Evolutionary conservation across 345 rosid genomes (phyloP).

Genomic region (Conringia planisiliqua): DNA sequence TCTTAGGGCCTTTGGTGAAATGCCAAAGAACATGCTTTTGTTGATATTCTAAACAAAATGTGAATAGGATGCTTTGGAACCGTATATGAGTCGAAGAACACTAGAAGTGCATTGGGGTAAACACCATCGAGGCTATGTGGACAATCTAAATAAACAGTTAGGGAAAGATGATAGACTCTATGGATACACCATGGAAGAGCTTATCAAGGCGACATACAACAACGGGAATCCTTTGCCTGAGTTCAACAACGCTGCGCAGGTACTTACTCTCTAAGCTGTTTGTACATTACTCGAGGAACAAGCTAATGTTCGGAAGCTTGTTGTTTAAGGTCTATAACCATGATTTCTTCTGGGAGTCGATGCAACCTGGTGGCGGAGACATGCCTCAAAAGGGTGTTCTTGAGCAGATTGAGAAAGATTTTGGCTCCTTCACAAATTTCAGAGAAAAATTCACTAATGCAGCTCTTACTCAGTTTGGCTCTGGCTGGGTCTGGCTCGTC

Average conservation of each 20-base stretch:
- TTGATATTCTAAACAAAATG: not conserved
- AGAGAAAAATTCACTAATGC: conserved; percentile 62
- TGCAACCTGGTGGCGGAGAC: conserved; percentile 94
- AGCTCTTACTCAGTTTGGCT: conserved; percentile 73
- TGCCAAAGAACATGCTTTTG: not conserved
- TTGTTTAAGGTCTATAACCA: conserved; percentile 78
- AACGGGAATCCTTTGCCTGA: conserved; percentile 78
- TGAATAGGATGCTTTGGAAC: conserved; percentile 82
- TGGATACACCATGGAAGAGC: conserved; percentile 85
- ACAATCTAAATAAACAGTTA: conserved; percentile 64
- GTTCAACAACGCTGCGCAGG: conserved; percentile 93
- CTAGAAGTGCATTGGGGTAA: conserved; percentile 82
- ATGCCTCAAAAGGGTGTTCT: conserved; percentile 74
- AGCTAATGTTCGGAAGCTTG: not conserved
- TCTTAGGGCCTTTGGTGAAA: not conserved
- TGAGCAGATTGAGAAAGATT: conserved; percentile 90
- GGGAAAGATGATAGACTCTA: conserved; percentile 58
- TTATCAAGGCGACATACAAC: conserved; percentile 74
- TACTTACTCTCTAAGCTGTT: not conserved
- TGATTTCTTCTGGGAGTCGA: conserved; percentile 97
- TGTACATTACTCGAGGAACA: not conserved
- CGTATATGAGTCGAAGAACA: conserved; percentile 70
- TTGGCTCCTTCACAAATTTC: conserved; percentile 76
- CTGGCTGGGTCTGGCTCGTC: conserved; percentile 97
- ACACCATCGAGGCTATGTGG: conserved; percentile 65